Evolutionary conservation across 2,329 filamentous ascomycete species (phyloP).

Genomic region (Coniochaeta sp.): DNA sequence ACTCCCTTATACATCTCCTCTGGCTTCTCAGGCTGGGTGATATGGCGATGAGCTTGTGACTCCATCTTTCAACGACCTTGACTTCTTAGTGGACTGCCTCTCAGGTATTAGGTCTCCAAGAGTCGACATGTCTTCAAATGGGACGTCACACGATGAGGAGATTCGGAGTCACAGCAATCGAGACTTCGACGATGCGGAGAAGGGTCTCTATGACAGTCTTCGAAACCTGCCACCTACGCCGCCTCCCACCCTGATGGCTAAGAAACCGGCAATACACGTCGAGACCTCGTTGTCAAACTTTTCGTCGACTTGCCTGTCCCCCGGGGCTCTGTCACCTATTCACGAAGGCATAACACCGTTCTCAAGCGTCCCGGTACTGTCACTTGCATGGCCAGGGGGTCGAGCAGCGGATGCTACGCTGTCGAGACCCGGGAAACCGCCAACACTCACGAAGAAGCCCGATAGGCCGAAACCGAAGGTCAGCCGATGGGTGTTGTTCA

Average conservation of each 20-base stretch:
- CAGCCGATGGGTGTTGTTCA: slow-evolving; percentile 25
- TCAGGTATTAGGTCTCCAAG: background rate
- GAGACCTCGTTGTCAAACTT: slow-evolving; percentile 8
- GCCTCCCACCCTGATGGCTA: slow-evolving; percentile 12
- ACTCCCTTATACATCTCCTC: background rate
- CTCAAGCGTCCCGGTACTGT: slow-evolving; percentile 17
- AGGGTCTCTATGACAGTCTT: slow-evolving; percentile 23
- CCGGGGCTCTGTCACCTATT: slow-evolving; percentile 20
- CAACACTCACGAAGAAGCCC: slow-evolving; percentile 6
- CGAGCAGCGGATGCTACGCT: background rate
- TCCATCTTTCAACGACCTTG: background rate
- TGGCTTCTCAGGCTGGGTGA: background rate
- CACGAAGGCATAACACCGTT: slow-evolving; percentile 24
- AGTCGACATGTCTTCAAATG: slow-evolving; percentile 15
- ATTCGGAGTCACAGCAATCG: background rate
- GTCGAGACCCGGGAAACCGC: background rate
- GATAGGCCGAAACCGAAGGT: slow-evolving; percentile 14
- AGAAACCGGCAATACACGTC: slow-evolving; percentile 14
- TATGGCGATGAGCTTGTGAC: background rate
- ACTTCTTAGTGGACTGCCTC: background rate
- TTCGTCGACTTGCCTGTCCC: background rate
- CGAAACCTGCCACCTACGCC: slow-evolving; percentile 16
- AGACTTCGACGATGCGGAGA: slow-evolving; percentile 25
- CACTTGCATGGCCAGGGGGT: slow-evolving; percentile 15
- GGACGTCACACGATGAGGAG: slow-evolving; percentile 9